phyloP scores from a whole-genome alignment of 2,329 filamentous ascomycete genomes.

The Ophiostoma australiae region DNA sequence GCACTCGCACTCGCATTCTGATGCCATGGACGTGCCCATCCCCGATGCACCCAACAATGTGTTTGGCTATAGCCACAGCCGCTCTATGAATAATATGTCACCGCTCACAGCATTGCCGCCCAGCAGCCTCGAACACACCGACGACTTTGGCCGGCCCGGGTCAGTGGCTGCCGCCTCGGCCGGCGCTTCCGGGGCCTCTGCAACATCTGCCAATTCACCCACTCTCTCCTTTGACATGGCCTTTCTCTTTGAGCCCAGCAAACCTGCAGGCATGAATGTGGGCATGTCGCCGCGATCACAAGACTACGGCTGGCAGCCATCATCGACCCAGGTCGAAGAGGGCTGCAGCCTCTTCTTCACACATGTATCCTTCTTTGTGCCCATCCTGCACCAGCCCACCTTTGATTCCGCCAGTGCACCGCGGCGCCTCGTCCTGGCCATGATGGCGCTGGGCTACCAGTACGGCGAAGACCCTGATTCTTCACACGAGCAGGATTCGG shows the following conservation, averaged over 20 bases:
- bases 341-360: slow-evolving; percentile 37
- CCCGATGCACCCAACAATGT: neutral
- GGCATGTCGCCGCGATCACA: slow-evolving; percentile 27
- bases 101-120: neutral
- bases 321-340: slow-evolving; percentile 31
- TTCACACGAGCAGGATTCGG: slow-evolving; percentile 30
- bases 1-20: neutral
- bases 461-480: slow-evolving; percentile 38
- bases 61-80: neutral
- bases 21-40: neutral
- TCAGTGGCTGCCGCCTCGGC: neutral
- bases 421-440: slow-evolving; percentile 34
- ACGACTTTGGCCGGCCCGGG: neutral
- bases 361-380: slow-evolving; percentile 37
- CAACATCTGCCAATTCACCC: neutral
- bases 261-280: neutral
- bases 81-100: neutral
- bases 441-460: slow-evolving; percentile 39
- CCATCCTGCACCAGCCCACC: slow-evolving; percentile 37
- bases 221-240: slow-evolving; percentile 7
- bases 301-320: slow-evolving; percentile 33
- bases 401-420: slow-evolving; percentile 33
- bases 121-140: neutral
- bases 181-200: neutral
- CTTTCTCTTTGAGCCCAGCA: slow-evolving; percentile 6